phyloP scores from a whole-genome alignment of 345 rosid species.

The thale cress (Arabidopsis thaliana) region TAIR10.1 NC_003070.9:20011501-20012000 shows the following conservation, averaged over 20 bases:
- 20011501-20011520: neutral
- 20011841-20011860: neutral
- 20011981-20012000: neutral
- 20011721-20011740: conserved; percentile 15
- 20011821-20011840: neutral
- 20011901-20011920: neutral
- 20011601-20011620: conserved; percentile 40
- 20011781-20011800: conserved; percentile 34
- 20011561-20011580: neutral
- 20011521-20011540: neutral
- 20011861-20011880: conserved; percentile 9
- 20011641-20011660: neutral
- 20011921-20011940: neutral
- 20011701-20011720: conserved; percentile 3
- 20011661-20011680: neutral
- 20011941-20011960: neutral
- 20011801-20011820: conserved; percentile 19
- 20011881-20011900: conserved; percentile 9
- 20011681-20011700: conserved; percentile 7
- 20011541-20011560: neutral
- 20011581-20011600: neutral
- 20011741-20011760: conserved; percentile 37
- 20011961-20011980: neutral
- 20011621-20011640: conserved; percentile 36
- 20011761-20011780: conserved; percentile 35